phyloP scores from a whole-genome alignment of 2,329 filamentous ascomycete species.

The Samsoniella hepiali region DNA sequence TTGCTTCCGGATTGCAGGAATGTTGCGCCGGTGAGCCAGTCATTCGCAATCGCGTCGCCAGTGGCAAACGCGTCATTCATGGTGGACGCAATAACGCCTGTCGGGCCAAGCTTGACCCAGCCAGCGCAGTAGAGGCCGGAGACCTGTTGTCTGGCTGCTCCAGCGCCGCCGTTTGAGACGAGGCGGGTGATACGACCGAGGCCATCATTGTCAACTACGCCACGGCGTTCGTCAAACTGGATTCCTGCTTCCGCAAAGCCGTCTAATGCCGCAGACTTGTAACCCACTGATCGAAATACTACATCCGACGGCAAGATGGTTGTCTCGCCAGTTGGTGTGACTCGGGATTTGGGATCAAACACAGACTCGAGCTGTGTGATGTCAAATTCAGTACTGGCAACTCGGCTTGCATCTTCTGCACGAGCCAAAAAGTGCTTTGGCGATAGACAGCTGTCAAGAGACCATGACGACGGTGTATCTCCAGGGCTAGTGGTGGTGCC shows the following conservation, averaged over 20 bases:
- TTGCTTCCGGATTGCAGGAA: slow-evolving; percentile 35
- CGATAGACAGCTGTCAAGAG: slow-evolving; percentile 79
- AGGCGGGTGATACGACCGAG: slow-evolving; percentile 63
- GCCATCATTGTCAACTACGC: slow-evolving; percentile 79
- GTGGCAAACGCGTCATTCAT: slow-evolving; percentile 94
- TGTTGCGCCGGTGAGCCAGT: slow-evolving; percentile 56
- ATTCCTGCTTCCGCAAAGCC: slow-evolving; percentile 73
- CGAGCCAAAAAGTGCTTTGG: slow-evolving; percentile 65
- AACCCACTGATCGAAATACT: slow-evolving; percentile 93
- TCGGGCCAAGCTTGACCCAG: slow-evolving; percentile 94
- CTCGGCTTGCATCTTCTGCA: slow-evolving; percentile 39
- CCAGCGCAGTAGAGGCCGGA: slow-evolving; percentile 87
- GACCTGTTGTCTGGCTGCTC: slow-evolving; percentile 40
- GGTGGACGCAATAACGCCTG: slow-evolving; percentile 91
- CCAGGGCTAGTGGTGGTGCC: slow-evolving; percentile 56
- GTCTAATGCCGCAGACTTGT: slow-evolving; percentile 74
- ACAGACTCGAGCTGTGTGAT: slow-evolving; percentile 54
- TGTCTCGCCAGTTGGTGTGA: slow-evolving; percentile 47
- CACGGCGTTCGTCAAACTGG: slow-evolving; percentile 70
- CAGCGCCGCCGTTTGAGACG: slow-evolving; percentile 28
- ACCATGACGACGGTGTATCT: slow-evolving; percentile 67
- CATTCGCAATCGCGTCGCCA: slow-evolving; percentile 76
- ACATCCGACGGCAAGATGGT: slow-evolving; percentile 60
- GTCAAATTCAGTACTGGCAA: slow-evolving; percentile 68
- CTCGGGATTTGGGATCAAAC: slow-evolving; percentile 50